phyloP scores from a whole-genome alignment of 148 eudicot species.

The Persicaria tinctoria region DNA sequence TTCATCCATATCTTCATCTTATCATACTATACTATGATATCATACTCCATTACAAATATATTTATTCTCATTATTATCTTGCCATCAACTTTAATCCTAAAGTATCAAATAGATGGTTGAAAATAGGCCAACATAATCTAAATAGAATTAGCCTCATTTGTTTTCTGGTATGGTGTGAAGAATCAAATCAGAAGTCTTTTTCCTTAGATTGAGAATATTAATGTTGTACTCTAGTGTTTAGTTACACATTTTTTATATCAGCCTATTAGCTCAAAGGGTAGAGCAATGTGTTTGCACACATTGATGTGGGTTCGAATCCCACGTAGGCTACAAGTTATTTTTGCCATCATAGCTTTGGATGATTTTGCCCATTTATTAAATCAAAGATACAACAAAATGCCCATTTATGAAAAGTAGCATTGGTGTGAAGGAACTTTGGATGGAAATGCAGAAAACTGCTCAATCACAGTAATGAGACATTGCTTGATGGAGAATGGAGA shows the following conservation, averaged over 20 bases:
- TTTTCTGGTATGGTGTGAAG: neutral
- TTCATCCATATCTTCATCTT: no score
- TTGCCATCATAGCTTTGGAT: no score
- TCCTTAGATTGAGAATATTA: no score
- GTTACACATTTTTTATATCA: no score
- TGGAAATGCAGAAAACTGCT: slow-evolving; percentile 44
- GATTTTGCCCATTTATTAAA: no score
- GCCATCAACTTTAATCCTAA: neutral
- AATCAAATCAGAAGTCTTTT: neutral
- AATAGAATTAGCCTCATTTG: neutral
- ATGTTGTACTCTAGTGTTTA: no score
- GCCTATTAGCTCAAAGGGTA: no score
- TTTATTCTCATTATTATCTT: slow-evolving; percentile 4
- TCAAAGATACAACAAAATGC: slow-evolving; percentile 66
- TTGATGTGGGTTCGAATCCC: no score
- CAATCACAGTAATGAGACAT: neutral
- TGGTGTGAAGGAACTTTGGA: slow-evolving; percentile 86
- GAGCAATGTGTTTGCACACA: no score
- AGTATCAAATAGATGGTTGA: neutral
- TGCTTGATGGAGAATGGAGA: neutral
- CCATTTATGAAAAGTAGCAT: slow-evolving; percentile 98
- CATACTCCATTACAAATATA: neutral
- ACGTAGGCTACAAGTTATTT: no score
- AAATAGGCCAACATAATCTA: neutral
- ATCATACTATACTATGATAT: no score